Evolutionary conservation across 371 early-diverging fungal genomes (phyloP), one percentile per base, ranked within the genome.

Genomic region (Syncephalastrum sp.): DNA sequence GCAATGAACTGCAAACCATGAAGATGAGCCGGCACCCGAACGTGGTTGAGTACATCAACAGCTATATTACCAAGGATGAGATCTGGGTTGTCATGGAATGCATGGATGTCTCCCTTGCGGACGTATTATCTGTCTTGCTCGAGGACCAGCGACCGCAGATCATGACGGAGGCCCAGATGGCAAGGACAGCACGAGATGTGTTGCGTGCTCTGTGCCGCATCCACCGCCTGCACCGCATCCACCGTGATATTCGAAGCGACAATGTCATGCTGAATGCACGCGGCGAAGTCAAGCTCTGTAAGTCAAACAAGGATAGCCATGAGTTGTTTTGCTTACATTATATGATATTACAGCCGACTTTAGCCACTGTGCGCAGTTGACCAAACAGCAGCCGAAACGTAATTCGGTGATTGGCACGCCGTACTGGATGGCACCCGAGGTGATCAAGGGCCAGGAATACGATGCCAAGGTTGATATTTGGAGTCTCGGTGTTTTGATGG

Each of bases 371-470:
- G 87, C 84, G 16, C 85, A 85, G 55, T 59, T 89, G 53, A 81
- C 88, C 4, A 68, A 71, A 21, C 68, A 74, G 46, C 79, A 86
- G 25, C 69, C 80, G 23, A 85, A 85, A 41, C 79, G 90, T 48
- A 87, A 85, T 52, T 82, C 90, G 3, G 79, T 87, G 45, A 82
- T 88, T 29, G 90, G 90, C 33, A 93, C 82, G 60, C 86, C 87
- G 65, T 95, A 94, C 82, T 97, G 98, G 98, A 95, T 96, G 96
- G 93, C 97, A 17, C 98, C 98, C 12, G 98, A 98, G 71, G 92
- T 96, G 19, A 85, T 94, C 54, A 86, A 85, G 64, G 88, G 85
- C 21, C 65, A 72, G 48, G 80, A 83, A 5, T 95, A 95, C 76
- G 88, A 84, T 51, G 80, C 89, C 7, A 92, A 90, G 63, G 89